phyloP scores from a whole-genome alignment of 768 basidiomycete genomes.

The Amanita polypyramis region DNA sequence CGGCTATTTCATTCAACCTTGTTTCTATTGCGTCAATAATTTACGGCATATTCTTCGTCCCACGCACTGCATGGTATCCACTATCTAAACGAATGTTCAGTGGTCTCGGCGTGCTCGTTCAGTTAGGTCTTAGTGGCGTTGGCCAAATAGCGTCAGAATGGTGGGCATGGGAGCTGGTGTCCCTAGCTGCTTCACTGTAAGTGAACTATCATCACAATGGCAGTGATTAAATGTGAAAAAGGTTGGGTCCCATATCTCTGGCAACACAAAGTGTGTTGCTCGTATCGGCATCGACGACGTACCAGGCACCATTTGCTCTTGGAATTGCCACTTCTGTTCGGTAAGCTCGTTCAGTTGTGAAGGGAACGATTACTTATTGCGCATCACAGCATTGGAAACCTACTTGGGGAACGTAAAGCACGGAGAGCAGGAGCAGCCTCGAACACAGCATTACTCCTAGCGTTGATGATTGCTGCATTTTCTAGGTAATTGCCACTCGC shows the following conservation, averaged over 20 bases:
- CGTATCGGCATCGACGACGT: slow-evolving; percentile 65
- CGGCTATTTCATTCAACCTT: slow-evolving; percentile 84
- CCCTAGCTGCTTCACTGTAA: slow-evolving; percentile 41
- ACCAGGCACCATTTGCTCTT: slow-evolving; percentile 77
- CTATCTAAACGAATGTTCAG: slow-evolving; percentile 54
- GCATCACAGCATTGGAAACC: slow-evolving; percentile 64
- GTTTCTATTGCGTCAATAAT: slow-evolving; percentile 50
- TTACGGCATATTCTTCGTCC: slow-evolving; percentile 52
- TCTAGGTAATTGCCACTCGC: slow-evolving; percentile 37
- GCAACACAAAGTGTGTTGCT: slow-evolving; percentile 86
- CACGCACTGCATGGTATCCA: slow-evolving; percentile 79
- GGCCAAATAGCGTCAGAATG: slow-evolving; percentile 85
- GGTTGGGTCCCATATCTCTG: slow-evolving; percentile 69
- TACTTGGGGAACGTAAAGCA: slow-evolving; percentile 73
- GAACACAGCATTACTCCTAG: slow-evolving; percentile 53
- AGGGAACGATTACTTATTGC: background rate
- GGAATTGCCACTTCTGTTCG: slow-evolving; percentile 80
- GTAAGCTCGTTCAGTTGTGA: slow-evolving; percentile 25
- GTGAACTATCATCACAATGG: slow-evolving; percentile 9
- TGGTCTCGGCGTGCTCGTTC: slow-evolving; percentile 55
- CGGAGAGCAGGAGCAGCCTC: slow-evolving; percentile 63
- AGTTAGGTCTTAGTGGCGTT: slow-evolving; percentile 76
- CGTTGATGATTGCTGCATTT: slow-evolving; percentile 50
- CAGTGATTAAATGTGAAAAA: slow-evolving; percentile 15
- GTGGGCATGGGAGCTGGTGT: slow-evolving; percentile 94